Evolutionary conservation across 257 asterid species (phyloP).

Genomic region (Solanum clarkiae): DNA sequence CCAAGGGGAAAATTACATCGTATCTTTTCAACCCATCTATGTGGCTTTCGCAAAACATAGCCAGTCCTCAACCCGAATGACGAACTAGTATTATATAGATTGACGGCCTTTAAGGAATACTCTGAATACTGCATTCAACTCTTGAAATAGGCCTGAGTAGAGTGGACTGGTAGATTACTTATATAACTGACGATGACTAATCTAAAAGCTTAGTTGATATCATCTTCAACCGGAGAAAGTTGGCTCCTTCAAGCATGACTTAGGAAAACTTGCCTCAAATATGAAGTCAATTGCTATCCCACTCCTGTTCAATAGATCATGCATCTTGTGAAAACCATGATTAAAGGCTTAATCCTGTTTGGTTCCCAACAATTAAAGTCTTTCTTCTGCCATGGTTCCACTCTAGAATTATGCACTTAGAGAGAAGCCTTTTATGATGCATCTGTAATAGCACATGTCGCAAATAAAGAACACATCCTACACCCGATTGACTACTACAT

Average conservation of each 20-base stretch:
- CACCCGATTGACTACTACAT: background rate
- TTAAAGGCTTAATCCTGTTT: background rate
- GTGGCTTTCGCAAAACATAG: background rate
- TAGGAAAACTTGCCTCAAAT: background rate
- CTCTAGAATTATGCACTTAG: background rate
- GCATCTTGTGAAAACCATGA: background rate
- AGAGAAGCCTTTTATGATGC: background rate
- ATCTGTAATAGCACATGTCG: background rate
- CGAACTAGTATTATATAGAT: background rate
- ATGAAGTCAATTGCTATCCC: background rate
- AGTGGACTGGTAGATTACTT: background rate
- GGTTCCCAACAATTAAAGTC: background rate
- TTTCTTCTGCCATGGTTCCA: background rate
- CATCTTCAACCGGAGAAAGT: background rate
- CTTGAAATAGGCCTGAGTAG: background rate
- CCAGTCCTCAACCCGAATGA: background rate
- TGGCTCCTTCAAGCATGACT: background rate
- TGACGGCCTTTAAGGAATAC: background rate
- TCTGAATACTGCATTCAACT: background rate
- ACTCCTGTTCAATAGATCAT: background rate
- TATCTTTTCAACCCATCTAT: background rate
- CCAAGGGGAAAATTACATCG: background rate
- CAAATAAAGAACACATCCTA: background rate
- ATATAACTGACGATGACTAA: background rate
- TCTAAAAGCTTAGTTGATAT: background rate